Evolutionary conservation across 208 protist genomes (phyloP).

Genomic region (Trypanosomatidae sp.): DNA sequence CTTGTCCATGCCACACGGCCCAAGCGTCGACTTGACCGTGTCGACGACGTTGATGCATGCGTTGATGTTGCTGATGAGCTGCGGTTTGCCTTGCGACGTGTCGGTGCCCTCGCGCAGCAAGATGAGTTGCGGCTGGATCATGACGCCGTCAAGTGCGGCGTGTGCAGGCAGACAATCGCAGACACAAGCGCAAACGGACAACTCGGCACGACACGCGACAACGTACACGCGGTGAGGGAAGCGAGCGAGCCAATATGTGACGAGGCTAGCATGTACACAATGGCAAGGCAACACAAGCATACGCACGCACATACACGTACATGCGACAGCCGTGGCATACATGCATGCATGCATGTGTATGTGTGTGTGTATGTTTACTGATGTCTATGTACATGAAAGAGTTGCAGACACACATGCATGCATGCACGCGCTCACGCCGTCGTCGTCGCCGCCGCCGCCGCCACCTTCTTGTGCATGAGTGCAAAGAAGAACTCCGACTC

Average conservation of each 20-base stretch:
- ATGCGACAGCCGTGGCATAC: not conserved
- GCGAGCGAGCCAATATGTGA: not conserved
- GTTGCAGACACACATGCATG: not conserved
- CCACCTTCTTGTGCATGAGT: constrained; percentile 65
- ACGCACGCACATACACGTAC: no score
- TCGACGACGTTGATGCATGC: constrained; percentile 95
- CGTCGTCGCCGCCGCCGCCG: not conserved
- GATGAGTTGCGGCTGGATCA: constrained; percentile 97
- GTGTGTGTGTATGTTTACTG: constrained; percentile 1
- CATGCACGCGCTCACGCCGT: not conserved
- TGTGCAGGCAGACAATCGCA: no score
- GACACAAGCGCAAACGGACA: no score
- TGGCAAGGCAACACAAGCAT: not conserved
- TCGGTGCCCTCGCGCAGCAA: constrained; percentile 99
- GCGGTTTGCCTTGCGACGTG: constrained; percentile 98
- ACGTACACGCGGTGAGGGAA: not conserved
- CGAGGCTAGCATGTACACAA: not conserved
- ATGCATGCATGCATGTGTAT: constrained; percentile 4
- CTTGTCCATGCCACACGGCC: constrained; percentile 99
- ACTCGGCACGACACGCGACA: not conserved
- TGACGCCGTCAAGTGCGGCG: constrained; percentile 27
- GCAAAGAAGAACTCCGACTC: constrained; percentile 93
- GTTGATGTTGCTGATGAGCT: constrained; percentile 99
- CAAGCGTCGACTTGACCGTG: constrained; percentile 93
- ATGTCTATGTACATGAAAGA: not conserved